These are phyloP conservation scores for Monosporascus ibericus DNA, from an alignment of 2,329 filamentous ascomycete species.

Conservation along the genomic window DNA sequence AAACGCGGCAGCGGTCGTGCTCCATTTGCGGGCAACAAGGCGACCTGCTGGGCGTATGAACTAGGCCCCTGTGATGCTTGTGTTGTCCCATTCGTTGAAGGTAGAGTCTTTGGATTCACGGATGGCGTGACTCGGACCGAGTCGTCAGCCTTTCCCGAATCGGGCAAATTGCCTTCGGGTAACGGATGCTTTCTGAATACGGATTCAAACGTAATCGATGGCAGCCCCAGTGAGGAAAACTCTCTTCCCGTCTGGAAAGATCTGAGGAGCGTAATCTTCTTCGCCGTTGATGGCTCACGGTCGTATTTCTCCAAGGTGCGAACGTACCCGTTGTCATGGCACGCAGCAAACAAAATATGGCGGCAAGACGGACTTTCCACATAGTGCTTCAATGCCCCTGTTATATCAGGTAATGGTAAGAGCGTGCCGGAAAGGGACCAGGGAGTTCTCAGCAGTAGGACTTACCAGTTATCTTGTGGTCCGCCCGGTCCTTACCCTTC, in stretches of 20 bases:
- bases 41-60: too few relatives aligned
- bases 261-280: neutral
- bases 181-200: neutral
- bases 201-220: neutral
- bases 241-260: neutral
- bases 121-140: neutral
- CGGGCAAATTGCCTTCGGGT: neutral
- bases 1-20: too few relatives aligned
- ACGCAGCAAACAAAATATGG: neutral
- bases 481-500: neutral
- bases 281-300: neutral
- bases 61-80: too few relatives aligned
- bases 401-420: too few relatives aligned
- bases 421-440: too few relatives aligned
- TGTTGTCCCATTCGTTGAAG: too few relatives aligned
- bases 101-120: neutral
- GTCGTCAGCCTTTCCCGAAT: neutral
- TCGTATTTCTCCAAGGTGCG: neutral
- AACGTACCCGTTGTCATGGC: conserved; percentile 1
- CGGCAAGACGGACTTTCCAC: neutral
- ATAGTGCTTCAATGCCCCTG: neutral
- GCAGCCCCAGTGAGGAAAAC: neutral
- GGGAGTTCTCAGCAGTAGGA: too few relatives aligned
- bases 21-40: too few relatives aligned
- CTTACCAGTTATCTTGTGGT: neutral